These are phyloP conservation scores for Bacterosira constricta DNA, from an alignment of 108 stramenopile genomes.

Conservation along the genomic window DNA sequence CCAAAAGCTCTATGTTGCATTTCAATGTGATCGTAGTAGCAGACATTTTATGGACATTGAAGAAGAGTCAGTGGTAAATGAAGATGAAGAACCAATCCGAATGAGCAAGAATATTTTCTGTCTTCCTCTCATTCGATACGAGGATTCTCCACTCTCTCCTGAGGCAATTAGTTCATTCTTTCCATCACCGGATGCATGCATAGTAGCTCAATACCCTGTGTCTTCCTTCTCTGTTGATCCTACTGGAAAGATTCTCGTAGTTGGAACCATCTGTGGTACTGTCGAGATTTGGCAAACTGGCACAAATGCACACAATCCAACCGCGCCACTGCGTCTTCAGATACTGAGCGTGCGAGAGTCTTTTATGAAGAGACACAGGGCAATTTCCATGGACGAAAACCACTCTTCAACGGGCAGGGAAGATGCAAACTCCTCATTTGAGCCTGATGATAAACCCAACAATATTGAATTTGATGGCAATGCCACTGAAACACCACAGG, in stretches of 20 bases:
- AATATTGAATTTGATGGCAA: not conserved
- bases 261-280: conserved; percentile 52
- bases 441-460: not conserved
- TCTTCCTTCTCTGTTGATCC: conserved; percentile 48
- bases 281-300: conserved; percentile 60
- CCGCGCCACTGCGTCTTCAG: conserved; percentile 15
- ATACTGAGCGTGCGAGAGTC: conserved; percentile 34
- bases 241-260: conserved; percentile 47
- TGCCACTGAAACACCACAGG: not conserved
- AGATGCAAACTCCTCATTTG: not conserved
- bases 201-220: conserved; percentile 50
- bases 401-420: too few relatives aligned
- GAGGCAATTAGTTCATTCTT: conserved; percentile 35
- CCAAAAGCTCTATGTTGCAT: conserved; percentile 43
- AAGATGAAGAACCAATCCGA: conserved; percentile 35
- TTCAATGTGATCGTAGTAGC: conserved; percentile 11
- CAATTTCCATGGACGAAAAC: conserved; percentile 33
- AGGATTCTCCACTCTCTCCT: not conserved
- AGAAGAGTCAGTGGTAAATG: conserved; percentile 29
- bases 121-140: conserved; percentile 29
- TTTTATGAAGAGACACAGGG: conserved; percentile 27
- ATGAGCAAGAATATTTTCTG: conserved; percentile 31
- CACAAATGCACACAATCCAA: not conserved
- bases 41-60: conserved; percentile 22
- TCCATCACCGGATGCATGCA: conserved; percentile 35